Base-by-base conservation (phyloP, 352 stramenopile species). In the Globisporangium carolinianum region DNA sequence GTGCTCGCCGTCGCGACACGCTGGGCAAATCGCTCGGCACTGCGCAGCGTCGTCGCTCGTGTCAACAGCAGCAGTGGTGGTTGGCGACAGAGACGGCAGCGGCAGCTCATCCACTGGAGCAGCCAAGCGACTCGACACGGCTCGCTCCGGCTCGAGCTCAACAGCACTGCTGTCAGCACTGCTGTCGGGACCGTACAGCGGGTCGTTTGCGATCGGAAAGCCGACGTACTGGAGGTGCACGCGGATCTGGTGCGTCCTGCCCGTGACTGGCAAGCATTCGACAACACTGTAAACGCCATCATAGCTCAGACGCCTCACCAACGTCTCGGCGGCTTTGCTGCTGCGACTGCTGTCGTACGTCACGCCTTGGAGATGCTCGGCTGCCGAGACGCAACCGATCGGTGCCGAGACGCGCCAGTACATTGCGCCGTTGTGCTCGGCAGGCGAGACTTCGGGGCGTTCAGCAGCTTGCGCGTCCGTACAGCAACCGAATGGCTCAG, bases 231-330 rank as follows among this genome's bases (percentile, higher is more conserved):
- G 86, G 18, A 98, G 74, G 63, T 98, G 96, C 1, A 98, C 72
- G 36, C 96, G 86, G 65, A 98, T 97, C 72, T 98, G 95, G 71
- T 98, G 96, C 5, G 92, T 98, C 8, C 96, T 65, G 6, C 96
- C 96, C 8, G 96, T 98, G 24, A 89, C 66, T 41, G 95, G 94
- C 50, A 87, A 75, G 58, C 85, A 96, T 53, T 97, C 72, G 8
- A 98, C 78, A 47, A 98, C 61, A 43, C 86, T 91, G 55, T 85
- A 60, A 5, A 41, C 18, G 12, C 64, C 61, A n/a, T 59, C 50
- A 41, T 62, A 36, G 51, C 53, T 63, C 18, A 68, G 39, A n/a
- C 35, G n/a, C 1, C 60, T 54, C 38, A 86, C 45, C 12, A 86
- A 60, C 37, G 75, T 83, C 51, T 75, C 60, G 39, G 67, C 76